Conservation (phyloP, 2,329 filamentous ascomycete genomes). For the Xylaria sp. region DNA sequence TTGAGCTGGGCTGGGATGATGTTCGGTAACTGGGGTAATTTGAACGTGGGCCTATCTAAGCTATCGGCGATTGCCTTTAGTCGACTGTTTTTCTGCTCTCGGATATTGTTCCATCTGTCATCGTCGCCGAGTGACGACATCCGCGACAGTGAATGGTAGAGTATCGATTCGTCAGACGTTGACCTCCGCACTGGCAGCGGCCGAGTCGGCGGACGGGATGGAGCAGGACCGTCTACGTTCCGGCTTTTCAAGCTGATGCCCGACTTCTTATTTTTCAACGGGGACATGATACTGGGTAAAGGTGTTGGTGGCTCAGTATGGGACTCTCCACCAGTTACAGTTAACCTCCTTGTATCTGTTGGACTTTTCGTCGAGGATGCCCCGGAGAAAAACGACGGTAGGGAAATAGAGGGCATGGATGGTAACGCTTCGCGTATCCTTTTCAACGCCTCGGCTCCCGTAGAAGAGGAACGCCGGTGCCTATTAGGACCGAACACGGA, state of each 20-base stretch:
- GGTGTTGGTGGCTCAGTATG: slow-evolving; percentile 5
- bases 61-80: slow-evolving; percentile 90
- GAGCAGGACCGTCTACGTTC: slow-evolving; percentile 14
- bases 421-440: slow-evolving; percentile 60
- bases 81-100: slow-evolving; percentile 84
- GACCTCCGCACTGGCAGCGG: slow-evolving; percentile 56
- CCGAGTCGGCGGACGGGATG: slow-evolving; percentile 29
- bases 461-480: slow-evolving; percentile 55
- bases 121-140: slow-evolving; percentile 86
- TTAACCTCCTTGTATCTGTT: slow-evolving; percentile 27
- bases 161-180: slow-evolving; percentile 77
- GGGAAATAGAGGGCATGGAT: slow-evolving; percentile 56
- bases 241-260: slow-evolving; percentile 6
- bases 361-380: slow-evolving; percentile 33
- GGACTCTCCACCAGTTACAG: slow-evolving; percentile 22
- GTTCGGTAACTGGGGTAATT: slow-evolving; percentile 64
- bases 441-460: slow-evolving; percentile 59
- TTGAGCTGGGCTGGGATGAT: slow-evolving; percentile 44
- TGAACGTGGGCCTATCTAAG: slow-evolving; percentile 77
- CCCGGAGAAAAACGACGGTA: slow-evolving; percentile 49
- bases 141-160: slow-evolving; percentile 74
- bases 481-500: slow-evolving; percentile 51
- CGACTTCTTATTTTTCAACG: slow-evolving; percentile 14
- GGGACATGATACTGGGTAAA: slow-evolving; percentile 4
- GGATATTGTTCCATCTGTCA: slow-evolving; percentile 75